Evolutionary conservation across 805 yeast species (phyloP).

Genomic region (Yarrowia osloensis): DNA sequence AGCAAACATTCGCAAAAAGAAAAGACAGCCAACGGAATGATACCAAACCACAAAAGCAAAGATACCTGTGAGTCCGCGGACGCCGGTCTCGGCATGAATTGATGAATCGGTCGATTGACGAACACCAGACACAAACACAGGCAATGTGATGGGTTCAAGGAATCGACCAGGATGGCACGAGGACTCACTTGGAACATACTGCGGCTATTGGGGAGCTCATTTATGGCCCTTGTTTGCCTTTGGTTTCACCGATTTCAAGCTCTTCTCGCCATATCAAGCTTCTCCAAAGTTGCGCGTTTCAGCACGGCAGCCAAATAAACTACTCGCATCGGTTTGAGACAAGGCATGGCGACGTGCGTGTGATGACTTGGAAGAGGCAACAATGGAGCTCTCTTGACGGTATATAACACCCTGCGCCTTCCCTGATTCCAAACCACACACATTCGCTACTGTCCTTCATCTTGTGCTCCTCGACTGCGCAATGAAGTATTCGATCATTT

Average conservation of each 20-base stretch:
- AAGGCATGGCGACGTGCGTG: constrained; percentile 13
- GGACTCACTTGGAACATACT: no score
- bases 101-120: background rate
- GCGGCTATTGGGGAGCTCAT: no score
- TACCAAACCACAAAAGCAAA: background rate
- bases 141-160: no score
- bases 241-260: no score
- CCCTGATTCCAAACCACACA: background rate
- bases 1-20: background rate
- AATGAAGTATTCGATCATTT: constrained; percentile 23
- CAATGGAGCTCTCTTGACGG: background rate
- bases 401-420: constrained; percentile 24
- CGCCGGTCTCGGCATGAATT: background rate
- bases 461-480: constrained; percentile 17
- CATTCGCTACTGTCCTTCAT: constrained; percentile 28
- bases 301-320: constrained; percentile 11
- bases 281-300: background rate
- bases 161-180: no score
- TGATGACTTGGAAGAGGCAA: background rate
- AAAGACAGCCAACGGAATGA: background rate
- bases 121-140: background rate
- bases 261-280: background rate
- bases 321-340: background rate
- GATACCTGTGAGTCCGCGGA: background rate
- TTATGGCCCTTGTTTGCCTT: no score